A percentile compares a stretch with the other conserved stretches of the same genome.
phyloP scores from a whole-genome alignment of 2,329 filamentous ascomycete genomes.

The Penicillium concentricum region DNA sequence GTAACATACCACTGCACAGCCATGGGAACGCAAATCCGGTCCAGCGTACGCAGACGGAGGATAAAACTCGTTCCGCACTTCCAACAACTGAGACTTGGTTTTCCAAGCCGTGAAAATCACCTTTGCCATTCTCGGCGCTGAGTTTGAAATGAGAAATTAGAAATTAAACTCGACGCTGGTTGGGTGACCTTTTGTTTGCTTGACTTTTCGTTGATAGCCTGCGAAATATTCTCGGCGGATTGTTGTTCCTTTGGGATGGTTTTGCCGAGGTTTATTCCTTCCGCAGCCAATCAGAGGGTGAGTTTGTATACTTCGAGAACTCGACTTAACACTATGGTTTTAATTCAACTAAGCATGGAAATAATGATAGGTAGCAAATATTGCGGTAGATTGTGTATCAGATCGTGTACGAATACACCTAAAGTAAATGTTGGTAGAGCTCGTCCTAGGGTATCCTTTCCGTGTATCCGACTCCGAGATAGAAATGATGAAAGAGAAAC shows the following conservation, averaged over 20 bases:
- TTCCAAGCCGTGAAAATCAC: conserved; percentile 46
- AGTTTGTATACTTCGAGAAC: not conserved
- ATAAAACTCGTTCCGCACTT: conserved; percentile 42
- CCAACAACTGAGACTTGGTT: conserved; percentile 35
- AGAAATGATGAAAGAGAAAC: conserved; percentile 25
- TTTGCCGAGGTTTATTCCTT: conserved; percentile 11
- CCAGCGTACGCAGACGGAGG: conserved; percentile 32
- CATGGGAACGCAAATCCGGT: conserved; percentile 39
- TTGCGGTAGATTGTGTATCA: not conserved
- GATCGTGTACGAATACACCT: conserved; percentile 2
- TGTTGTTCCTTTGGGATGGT: conserved; percentile 20
- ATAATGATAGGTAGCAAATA: not conserved
- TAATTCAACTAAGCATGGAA: not conserved
- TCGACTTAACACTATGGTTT: too few relatives aligned
- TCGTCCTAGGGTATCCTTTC: conserved; percentile 30
- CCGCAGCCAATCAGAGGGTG: conserved; percentile 9
- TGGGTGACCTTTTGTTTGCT: not conserved
- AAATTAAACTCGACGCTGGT: not conserved
- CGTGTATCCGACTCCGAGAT: conserved; percentile 19
- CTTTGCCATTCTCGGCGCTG: conserved; percentile 35
- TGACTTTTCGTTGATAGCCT: conserved; percentile 5
- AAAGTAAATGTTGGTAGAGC: not conserved
- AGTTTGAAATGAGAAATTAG: not conserved
- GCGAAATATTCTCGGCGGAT: conserved; percentile 21
- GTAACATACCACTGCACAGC: conserved; percentile 40